These are phyloP conservation scores for Cucumis cinereus DNA, from an alignment of 306 rosid species.

Conservation along the genomic window DNA sequence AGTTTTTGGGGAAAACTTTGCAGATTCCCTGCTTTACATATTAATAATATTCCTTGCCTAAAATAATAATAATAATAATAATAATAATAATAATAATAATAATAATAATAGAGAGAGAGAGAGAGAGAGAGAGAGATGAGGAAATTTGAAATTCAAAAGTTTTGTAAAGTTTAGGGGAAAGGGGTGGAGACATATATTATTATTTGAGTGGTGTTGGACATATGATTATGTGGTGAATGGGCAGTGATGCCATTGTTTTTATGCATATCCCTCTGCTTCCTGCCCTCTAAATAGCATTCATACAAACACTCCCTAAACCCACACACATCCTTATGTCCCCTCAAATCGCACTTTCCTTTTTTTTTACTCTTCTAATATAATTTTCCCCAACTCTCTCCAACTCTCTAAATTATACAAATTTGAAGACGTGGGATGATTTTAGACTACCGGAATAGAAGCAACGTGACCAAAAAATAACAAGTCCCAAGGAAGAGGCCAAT, in stretches of 20 bases:
- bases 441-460: no score
- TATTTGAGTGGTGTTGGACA: not conserved
- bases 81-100: not conserved
- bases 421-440: not conserved
- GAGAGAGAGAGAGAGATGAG: not conserved
- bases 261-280: not conserved
- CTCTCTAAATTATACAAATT: not conserved
- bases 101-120: not conserved
- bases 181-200: not conserved
- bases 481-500: no score
- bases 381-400: not conserved
- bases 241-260: constrained; percentile 1
- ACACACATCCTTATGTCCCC: constrained; percentile 2
- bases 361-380: no score
- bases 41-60: constrained; percentile 45
- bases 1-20: constrained; percentile 51
- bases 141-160: constrained; percentile 7
- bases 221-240: not conserved
- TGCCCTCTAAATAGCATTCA: not conserved
- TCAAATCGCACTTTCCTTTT: not conserved
- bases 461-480: no score
- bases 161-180: not conserved
- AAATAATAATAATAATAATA: not conserved
- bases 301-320: not conserved
- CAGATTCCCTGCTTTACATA: constrained; percentile 46